A percentile compares a stretch with the other conserved stretches of the same genome.
Conservation (phyloP, 2,329 filamentous ascomycete genomes). For the Hypoxylon sp. region DNA sequence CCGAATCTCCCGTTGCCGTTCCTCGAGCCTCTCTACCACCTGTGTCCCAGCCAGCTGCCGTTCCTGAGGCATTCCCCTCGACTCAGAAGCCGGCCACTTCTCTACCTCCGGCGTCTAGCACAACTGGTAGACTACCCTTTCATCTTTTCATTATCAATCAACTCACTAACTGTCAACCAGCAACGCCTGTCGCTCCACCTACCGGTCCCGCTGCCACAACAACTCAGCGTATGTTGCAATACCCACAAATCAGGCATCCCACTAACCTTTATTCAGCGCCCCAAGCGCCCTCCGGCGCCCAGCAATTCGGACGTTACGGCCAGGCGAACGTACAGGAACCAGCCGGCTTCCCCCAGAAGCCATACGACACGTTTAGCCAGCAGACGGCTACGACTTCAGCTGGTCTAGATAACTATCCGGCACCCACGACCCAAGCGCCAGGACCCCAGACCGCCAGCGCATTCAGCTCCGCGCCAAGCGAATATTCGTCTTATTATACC, state of each 20-base stretch:
- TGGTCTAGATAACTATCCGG: slow-evolving; percentile 71
- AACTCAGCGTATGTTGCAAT: slow-evolving; percentile 51
- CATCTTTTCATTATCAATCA: slow-evolving; percentile 17
- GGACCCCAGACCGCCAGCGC: slow-evolving; percentile 73
- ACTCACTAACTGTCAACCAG: slow-evolving; percentile 49
- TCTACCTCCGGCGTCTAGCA: slow-evolving; percentile 57
- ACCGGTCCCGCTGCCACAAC: slow-evolving; percentile 49
- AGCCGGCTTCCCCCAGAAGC: slow-evolving; percentile 78
- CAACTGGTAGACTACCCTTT: slow-evolving; percentile 52
- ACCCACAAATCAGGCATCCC: slow-evolving; percentile 54
- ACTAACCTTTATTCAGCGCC: slow-evolving; percentile 61
- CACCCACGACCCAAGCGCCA: slow-evolving; percentile 71
- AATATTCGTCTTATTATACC: slow-evolving; percentile 90
- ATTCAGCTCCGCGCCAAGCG: slow-evolving; percentile 81
- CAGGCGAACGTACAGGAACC: slow-evolving; percentile 74
- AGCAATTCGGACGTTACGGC: slow-evolving; percentile 79
- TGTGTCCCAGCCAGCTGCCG: slow-evolving; percentile 68
- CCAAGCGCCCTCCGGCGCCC: slow-evolving; percentile 70
- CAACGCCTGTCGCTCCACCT: slow-evolving; percentile 52
- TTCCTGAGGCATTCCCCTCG: slow-evolving; percentile 68
- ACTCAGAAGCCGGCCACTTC: slow-evolving; percentile 69
- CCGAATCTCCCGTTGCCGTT: slow-evolving; percentile 86
- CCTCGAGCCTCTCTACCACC: slow-evolving; percentile 91
- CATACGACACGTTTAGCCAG: slow-evolving; percentile 88
- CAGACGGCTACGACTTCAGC: slow-evolving; percentile 66